Evolutionary conservation across 805 yeast species (phyloP).

Genomic region (Millerozyma miso): DNA sequence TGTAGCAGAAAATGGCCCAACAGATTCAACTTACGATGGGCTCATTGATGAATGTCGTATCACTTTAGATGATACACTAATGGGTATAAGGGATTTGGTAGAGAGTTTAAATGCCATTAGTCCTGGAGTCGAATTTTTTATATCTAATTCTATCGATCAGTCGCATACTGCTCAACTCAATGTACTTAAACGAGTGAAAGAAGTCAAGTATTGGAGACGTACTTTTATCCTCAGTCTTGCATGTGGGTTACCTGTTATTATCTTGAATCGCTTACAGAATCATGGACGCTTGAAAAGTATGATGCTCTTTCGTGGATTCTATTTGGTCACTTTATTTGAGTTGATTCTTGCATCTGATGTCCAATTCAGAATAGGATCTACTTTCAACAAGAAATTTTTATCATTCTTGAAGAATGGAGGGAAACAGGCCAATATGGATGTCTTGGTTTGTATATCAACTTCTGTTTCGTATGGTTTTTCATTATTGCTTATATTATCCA

Average conservation of each 20-base stretch:
- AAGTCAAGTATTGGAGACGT: conserved; percentile 65
- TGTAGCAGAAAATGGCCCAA: neutral
- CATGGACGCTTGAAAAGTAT: conserved; percentile 27
- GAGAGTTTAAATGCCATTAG: conserved; percentile 41
- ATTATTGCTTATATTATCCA: conserved; percentile 50
- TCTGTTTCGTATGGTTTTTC: conserved; percentile 75
- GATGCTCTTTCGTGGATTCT: conserved; percentile 55
- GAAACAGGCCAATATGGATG: conserved; percentile 80
- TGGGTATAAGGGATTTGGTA: conserved; percentile 66
- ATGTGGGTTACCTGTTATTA: conserved; percentile 60
- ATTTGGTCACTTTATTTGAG: conserved; percentile 59
- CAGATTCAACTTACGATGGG: conserved; percentile 4
- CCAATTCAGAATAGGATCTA: conserved; percentile 62
- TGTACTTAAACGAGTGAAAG: conserved; percentile 63
- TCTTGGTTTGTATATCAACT: conserved; percentile 79
- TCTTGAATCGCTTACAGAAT: conserved; percentile 46
- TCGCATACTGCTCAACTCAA: conserved; percentile 59
- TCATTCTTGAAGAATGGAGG: conserved; percentile 62
- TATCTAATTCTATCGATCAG: conserved; percentile 49
- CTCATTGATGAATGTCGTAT: conserved; percentile 37
- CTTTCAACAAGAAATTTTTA: conserved; percentile 62
- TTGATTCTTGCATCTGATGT: conserved; percentile 54
- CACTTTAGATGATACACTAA: conserved; percentile 42
- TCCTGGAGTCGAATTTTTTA: conserved; percentile 50
- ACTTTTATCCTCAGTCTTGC: conserved; percentile 49